phyloP scores from a whole-genome alignment of 306 rosid species.

The Casuarina glauca region DNA sequence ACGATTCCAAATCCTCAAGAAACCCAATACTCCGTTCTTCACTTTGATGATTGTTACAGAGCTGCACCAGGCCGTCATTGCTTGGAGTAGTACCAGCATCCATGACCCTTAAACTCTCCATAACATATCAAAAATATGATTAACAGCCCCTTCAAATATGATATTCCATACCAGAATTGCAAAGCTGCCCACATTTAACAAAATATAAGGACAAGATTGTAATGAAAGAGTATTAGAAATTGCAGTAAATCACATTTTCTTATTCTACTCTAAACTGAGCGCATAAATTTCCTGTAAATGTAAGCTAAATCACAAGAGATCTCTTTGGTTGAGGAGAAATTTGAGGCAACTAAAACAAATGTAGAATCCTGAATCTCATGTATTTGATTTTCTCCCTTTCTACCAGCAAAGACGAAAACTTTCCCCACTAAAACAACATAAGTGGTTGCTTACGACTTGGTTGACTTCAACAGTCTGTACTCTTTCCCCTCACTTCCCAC shows the following conservation, averaged over 20 bases:
- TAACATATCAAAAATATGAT: constrained; percentile 19
- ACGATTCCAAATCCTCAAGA: constrained; percentile 67
- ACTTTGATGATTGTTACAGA: constrained; percentile 29
- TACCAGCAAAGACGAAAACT: background rate
- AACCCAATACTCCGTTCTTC: constrained; percentile 44
- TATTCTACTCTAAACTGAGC: background rate
- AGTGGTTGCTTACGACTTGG: background rate
- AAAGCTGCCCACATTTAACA: constrained; percentile 8
- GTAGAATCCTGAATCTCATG: background rate
- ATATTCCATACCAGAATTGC: background rate
- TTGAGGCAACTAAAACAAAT: background rate
- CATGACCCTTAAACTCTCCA: constrained; percentile 41
- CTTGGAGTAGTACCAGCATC: constrained; percentile 25
- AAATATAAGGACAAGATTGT: background rate
- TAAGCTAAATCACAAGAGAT: background rate
- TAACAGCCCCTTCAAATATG: constrained; percentile 5
- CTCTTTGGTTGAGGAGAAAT: background rate
- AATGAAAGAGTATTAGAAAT: background rate
- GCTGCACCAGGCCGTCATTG: constrained; percentile 25
- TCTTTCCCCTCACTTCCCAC: constrained; percentile 1
- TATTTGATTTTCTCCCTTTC: background rate
- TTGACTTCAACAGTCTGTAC: background rate
- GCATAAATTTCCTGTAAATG: background rate
- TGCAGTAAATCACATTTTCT: background rate
- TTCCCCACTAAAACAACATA: background rate